These are phyloP conservation scores for Morella rubra DNA, from an alignment of 306 rosid genomes.

Conservation along the genomic window DNA sequence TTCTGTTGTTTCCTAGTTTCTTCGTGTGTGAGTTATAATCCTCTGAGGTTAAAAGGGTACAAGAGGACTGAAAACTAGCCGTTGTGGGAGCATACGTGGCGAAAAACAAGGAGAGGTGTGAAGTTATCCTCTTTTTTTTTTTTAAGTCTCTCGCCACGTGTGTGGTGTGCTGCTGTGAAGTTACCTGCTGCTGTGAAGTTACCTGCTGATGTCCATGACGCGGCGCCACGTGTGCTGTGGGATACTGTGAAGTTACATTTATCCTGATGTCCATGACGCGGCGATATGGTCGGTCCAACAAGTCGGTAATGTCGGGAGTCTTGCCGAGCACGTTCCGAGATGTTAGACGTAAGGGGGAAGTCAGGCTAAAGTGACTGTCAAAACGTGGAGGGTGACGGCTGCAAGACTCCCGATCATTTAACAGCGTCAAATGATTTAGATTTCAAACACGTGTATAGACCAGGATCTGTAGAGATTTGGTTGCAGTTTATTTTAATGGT, in stretches of 20 bases:
- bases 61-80: conserved; percentile 56
- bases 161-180: conserved; percentile 18
- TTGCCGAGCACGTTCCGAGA: conserved; percentile 29
- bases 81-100: conserved; percentile 66
- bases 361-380: conserved; percentile 14
- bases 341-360: not conserved
- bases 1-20: conserved; percentile 28
- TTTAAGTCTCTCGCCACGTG: too few relatives aligned
- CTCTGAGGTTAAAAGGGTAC: conserved; percentile 54
- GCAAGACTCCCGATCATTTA: too few relatives aligned
- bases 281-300: conserved; percentile 48
- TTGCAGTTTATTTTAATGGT: conserved; percentile 1
- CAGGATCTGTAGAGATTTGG: not conserved
- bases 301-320: conserved; percentile 29
- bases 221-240: not conserved
- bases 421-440: not conserved
- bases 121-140: not conserved
- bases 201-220: too few relatives aligned
- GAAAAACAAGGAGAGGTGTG: not conserved
- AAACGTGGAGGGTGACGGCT: too few relatives aligned
- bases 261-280: too few relatives aligned
- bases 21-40: conserved; percentile 1
- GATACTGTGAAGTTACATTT: not conserved
- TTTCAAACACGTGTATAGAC: conserved; percentile 19
- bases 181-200: conserved; percentile 25